Evolutionary conservation across 139 green algal genomes (phyloP), one percentile per base, ranked within the genome.

Genomic region (Tetradesmus lagerheimii): DNA sequence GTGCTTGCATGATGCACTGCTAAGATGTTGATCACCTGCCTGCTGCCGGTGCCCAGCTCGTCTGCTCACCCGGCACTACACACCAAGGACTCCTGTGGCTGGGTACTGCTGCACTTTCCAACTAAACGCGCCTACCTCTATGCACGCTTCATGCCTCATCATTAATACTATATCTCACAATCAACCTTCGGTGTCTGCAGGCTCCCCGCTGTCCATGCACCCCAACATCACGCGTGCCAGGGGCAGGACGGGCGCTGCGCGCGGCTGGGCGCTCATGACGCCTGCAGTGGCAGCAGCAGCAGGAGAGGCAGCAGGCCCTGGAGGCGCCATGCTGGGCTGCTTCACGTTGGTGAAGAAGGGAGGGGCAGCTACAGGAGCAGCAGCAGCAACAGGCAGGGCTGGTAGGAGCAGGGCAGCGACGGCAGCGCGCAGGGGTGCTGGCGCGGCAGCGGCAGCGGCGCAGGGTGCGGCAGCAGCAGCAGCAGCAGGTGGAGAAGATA

Each of bases 161-260:
- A n/a, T n/a, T n/a, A n/a, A n/a, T n/a, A n/a, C n/a, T n/a, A n/a
- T n/a, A n/a, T n/a, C n/a, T n/a, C n/a, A n/a, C n/a, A n/a, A n/a
- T n/a, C n/a, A n/a, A n/a, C n/a, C n/a, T n/a, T n/a, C n/a, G n/a
- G 74, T 27, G 23, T 25, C 41, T 62, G 71, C 64, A 88, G 83
- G 83, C 38, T 88, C 83, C 25, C 83, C 83, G 2, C 83, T 88
- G 83, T 88, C 83, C 34, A 47, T 88, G 1, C 83, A 88, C 14
- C 83, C 83, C 62, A 88, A 88, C 38, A 64, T 88, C 38, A 88
- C 83, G 4, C 83, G 83, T 2, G 82, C 38, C 23, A 34, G 64
- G 43, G 83, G 83, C 62, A 80, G 83, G 43, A 84, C 78, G 5
- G 78, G 25, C 12, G 83, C 62, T 80, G 83, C 64, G 29, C 57